Base-by-base conservation (phyloP, 2,329 filamentous ascomycete species). In the Gaeumannomyces tritici region DNA sequence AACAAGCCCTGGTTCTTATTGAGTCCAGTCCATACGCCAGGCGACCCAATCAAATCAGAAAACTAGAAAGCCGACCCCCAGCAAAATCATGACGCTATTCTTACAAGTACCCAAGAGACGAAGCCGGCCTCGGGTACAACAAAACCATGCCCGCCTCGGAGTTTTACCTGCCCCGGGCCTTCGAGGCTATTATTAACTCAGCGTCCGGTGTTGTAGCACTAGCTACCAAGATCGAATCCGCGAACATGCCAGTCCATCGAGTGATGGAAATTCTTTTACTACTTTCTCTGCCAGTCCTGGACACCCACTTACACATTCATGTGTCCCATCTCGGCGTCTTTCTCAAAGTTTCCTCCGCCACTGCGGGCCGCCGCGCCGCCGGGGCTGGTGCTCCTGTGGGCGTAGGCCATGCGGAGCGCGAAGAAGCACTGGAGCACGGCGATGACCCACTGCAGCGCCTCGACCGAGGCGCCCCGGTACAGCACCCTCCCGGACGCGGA, bases 401-500 rank as follows among this genome's bases (percentile, higher is more conserved):
- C 5, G 55, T 42, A 47, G 7, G 60, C 54, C 12, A 61, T 51
- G 29, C 55, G 24, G 15, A 57, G 24, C 13, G 56, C 60, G 27
- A 61, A 56, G 5, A 61, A 11, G 47, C 18, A 9, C 55, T 57
- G n/a, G 13, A 57, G 21, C 31, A 35, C 27, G 18, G 55, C 54
- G 1, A 55, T 29, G n/a, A 42, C 28, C 60, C 60, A 61, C 31
- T 57, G 60, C 54, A 61, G 60, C n/a, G 54, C 60, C 55, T 61
- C 60, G 55, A 61, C 55, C 12, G 55, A 35, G 6, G 35, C n/a
- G 24, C 60, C 60, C 13, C 59, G 59, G 33, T 29, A 47, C 42
- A 54, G 47, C 35, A 21, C 59, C 35, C 42, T 51, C 21, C 42
- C 42, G 42, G 42, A 35, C 21, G 42, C 42, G 18, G 42, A n/a